phyloP scores from a whole-genome alignment of 371 early-diverging fungal species.

The Mucor irregularis region DNA sequence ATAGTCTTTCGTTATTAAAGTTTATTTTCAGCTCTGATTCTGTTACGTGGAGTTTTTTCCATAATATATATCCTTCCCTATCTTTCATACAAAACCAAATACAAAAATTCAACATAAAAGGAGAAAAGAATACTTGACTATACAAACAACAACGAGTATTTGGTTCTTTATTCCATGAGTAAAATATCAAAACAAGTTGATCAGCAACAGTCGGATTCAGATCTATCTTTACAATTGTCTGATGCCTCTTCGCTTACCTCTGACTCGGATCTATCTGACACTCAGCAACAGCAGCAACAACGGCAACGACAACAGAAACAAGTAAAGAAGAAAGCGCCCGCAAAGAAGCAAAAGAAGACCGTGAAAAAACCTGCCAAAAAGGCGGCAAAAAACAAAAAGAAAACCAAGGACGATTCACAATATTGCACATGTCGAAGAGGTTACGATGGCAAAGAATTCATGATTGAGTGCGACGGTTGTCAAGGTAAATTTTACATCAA shows the following conservation, averaged over 20 bases:
- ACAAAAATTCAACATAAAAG: no score
- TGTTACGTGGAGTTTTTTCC: no score
- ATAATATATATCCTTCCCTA: no score
- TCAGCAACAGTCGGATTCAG: conserved; percentile 22
- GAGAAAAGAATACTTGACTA: no score
- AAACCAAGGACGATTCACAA: conserved; percentile 23
- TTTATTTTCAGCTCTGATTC: no score
- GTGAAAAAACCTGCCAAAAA: conserved; percentile 18
- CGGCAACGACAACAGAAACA: neutral
- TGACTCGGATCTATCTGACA: conserved; percentile 21
- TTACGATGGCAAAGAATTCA: conserved; percentile 72
- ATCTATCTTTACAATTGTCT: conserved; percentile 41
- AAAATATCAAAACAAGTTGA: conserved; percentile 3
- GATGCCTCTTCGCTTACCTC: conserved; percentile 48
- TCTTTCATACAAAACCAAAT: no score
- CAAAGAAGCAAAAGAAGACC: conserved; percentile 1
- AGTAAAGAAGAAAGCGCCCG: no score
- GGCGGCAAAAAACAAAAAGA: conserved; percentile 20
- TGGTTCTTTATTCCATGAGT: neutral
- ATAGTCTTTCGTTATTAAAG: no score
- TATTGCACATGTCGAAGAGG: conserved; percentile 60
- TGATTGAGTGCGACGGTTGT: conserved; percentile 80
- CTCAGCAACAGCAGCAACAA: no score
- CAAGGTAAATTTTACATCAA: conserved; percentile 31
- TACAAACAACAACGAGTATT: no score